Evolutionary conservation across 257 asterid genomes (phyloP).

Genomic region (Capsicum chinense): DNA sequence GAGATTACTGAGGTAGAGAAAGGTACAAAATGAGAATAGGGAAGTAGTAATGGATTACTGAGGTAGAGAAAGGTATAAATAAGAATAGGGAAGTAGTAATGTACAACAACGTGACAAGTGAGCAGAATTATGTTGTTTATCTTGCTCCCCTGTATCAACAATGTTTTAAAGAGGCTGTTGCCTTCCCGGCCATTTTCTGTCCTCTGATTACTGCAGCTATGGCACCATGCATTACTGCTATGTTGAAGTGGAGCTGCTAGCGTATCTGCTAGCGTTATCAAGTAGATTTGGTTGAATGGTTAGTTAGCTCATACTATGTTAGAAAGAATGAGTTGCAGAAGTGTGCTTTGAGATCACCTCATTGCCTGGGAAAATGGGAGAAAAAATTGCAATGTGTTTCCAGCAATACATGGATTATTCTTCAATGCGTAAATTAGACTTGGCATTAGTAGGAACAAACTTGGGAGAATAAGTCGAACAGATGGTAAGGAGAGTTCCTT

Average conservation of each 20-base stretch:
- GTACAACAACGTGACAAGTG: not conserved
- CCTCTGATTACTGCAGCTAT: not conserved
- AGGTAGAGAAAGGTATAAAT: not conserved
- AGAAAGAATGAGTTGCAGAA: not conserved
- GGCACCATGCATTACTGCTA: not conserved
- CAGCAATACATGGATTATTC: not conserved
- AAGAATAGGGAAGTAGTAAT: not conserved
- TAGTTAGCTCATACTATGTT: not conserved
- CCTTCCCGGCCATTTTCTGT: not conserved
- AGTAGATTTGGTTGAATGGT: not conserved
- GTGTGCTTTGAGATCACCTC: constrained; percentile 1
- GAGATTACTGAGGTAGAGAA: not conserved
- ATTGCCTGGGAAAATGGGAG: constrained; percentile 1
- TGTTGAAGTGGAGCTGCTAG: constrained; percentile 16
- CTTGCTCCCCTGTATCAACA: not conserved
- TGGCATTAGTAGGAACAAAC: constrained; percentile 9
- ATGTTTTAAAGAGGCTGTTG: not conserved
- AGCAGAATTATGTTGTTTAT: not conserved
- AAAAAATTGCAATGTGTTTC: constrained; percentile 7
- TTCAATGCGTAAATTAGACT: constrained; percentile 2
- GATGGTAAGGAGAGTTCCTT: constrained; percentile 5
- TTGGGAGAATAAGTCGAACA: not conserved
- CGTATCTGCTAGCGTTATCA: not conserved
- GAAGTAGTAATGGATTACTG: not conserved
- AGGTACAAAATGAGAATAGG: not conserved